Conservation (phyloP, 805 yeast genomes). For the Saccharomycopsis babjevae region DNA sequence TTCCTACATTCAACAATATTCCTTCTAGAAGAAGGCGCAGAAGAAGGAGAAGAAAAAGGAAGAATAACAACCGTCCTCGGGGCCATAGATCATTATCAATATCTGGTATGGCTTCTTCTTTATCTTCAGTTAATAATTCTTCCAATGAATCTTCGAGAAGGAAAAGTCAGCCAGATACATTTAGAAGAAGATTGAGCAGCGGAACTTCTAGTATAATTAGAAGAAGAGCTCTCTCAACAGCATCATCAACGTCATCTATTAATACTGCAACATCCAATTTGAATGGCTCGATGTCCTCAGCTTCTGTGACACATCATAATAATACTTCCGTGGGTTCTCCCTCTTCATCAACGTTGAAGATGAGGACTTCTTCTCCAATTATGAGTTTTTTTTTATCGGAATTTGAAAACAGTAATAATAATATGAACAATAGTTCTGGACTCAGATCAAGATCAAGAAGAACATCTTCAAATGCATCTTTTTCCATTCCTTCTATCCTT, state of each 20-base stretch:
- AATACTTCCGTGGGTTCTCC: neutral
- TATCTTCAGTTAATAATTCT: neutral
- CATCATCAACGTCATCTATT: neutral
- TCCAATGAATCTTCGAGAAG: slow-evolving; percentile 14
- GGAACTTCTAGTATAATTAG: neutral
- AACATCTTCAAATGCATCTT: neutral
- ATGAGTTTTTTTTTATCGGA: slow-evolving; percentile 16
- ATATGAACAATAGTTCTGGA: neutral
- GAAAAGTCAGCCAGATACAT: slow-evolving; percentile 2
- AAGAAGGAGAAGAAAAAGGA: slow-evolving; percentile 72
- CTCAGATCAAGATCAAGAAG: neutral
- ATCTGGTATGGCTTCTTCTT: neutral
- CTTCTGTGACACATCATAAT: neutral
- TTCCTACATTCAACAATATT: slow-evolving; percentile 69
- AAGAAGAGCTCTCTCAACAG: neutral
- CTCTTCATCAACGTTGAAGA: neutral
- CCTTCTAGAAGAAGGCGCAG: slow-evolving; percentile 59
- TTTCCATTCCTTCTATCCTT: neutral
- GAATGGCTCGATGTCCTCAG: neutral
- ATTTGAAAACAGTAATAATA: slow-evolving; percentile 5
- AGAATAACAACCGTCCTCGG: slow-evolving; percentile 24
- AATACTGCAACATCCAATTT: neutral
- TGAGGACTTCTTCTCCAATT: slow-evolving; percentile 9
- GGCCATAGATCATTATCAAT: slow-evolving; percentile 3
- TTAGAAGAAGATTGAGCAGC: neutral